Conservation (phyloP, 805 yeast genomes). For the Hemisphaericaspora nanyangensis region DNA sequence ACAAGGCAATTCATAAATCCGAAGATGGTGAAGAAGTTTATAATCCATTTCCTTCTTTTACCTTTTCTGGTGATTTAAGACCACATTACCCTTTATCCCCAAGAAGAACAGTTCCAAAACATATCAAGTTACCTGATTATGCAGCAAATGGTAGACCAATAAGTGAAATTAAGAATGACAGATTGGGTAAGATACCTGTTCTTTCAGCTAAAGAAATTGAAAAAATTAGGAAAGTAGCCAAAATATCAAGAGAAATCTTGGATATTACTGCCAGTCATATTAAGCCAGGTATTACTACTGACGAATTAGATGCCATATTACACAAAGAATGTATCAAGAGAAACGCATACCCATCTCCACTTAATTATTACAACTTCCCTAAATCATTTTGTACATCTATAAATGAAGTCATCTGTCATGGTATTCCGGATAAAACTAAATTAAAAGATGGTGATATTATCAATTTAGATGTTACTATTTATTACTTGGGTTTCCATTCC, state of each 20-base stretch:
- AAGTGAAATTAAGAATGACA: conserved; percentile 69
- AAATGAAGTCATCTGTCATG: conserved; percentile 95
- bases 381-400: conserved; percentile 90
- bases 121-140: conserved; percentile 77
- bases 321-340: conserved; percentile 87
- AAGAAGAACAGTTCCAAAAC: conserved; percentile 65
- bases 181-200: conserved; percentile 61
- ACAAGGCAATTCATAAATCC: conserved; percentile 66
- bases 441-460: conserved; percentile 92
- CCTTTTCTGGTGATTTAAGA: conserved; percentile 69
- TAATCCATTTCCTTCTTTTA: conserved; percentile 82
- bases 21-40: conserved; percentile 54
- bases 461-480: conserved; percentile 84
- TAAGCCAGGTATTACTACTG: conserved; percentile 89
- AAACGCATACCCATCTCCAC: conserved; percentile 90
- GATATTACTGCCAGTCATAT: conserved; percentile 84
- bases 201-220: conserved; percentile 66
- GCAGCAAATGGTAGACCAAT: conserved; percentile 76
- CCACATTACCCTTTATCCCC: conserved; percentile 81
- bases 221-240: conserved; percentile 71
- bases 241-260: conserved; percentile 79
- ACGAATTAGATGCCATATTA: conserved; percentile 80
- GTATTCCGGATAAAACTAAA: conserved; percentile 88
- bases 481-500: conserved; percentile 84
- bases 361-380: conserved; percentile 91